phyloP scores from a whole-genome alignment of 2,329 filamentous ascomycete species.

The Clarireedia hainanense region DNA sequence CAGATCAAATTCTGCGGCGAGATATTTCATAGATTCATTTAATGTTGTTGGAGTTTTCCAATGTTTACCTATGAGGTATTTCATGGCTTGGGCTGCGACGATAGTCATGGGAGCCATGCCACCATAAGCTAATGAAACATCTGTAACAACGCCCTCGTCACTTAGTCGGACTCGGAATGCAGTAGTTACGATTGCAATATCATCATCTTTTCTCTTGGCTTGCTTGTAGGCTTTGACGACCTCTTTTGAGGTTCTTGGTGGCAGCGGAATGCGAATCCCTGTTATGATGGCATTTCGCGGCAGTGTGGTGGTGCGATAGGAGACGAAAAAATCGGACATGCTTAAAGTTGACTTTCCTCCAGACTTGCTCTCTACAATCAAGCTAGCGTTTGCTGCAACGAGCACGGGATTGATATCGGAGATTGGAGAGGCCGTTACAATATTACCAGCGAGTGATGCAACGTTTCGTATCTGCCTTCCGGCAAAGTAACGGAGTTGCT shows the following conservation, averaged over 20 bases:
- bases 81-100: conserved; percentile 65
- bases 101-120: conserved; percentile 89
- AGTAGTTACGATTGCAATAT: conserved; percentile 92
- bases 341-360: conserved; percentile 44
- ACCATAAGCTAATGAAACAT: conserved; percentile 77
- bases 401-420: conserved; percentile 92
- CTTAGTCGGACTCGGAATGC: conserved; percentile 69
- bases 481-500: conserved; percentile 89
- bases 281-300: conserved; percentile 74
- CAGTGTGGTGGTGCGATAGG: conserved; percentile 80
- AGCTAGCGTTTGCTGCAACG: conserved; percentile 70
- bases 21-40: conserved; percentile 74
- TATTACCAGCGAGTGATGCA: conserved; percentile 85
- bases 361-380: conserved; percentile 59
- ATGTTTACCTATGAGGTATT: conserved; percentile 64
- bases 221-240: conserved; percentile 89
- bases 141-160: conserved; percentile 58
- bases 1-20: conserved; percentile 80
- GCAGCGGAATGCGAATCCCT: conserved; percentile 70
- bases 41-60: conserved; percentile 74
- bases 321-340: conserved; percentile 83
- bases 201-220: conserved; percentile 90
- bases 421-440: conserved; percentile 89
- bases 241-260: conserved; percentile 60
- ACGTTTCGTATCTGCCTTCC: conserved; percentile 92